Conservation (phyloP, 202 grass and related monocot species). For the Panicum virgatum region DNA sequence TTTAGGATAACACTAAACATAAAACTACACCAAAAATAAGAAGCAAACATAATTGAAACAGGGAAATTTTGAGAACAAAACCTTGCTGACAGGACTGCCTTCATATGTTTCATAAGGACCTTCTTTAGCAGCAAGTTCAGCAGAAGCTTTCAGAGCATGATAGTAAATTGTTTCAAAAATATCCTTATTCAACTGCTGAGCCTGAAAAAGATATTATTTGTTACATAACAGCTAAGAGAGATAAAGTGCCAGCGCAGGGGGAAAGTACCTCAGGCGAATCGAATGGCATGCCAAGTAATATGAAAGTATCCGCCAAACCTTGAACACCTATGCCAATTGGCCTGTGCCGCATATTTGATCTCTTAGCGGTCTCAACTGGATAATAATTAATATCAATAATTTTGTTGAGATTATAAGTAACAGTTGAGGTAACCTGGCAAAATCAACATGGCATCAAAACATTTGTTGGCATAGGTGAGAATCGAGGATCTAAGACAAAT, state of each 20-base stretch:
- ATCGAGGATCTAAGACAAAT: slow-evolving; percentile 1
- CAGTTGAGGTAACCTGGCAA: slow-evolving; percentile 81
- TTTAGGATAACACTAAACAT: neutral
- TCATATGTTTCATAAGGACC: slow-evolving; percentile 93
- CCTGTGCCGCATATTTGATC: slow-evolving; percentile 85
- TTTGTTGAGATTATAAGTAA: slow-evolving; percentile 91
- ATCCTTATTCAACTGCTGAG: slow-evolving; percentile 88
- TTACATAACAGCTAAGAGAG: slow-evolving; percentile 27
- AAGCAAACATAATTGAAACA: neutral
- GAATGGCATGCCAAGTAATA: slow-evolving; percentile 98
- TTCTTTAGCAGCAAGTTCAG: slow-evolving; percentile 78
- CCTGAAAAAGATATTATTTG: slow-evolving; percentile 53
- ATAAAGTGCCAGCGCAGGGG: neutral
- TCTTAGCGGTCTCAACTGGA: slow-evolving; percentile 88
- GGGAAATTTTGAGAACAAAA: slow-evolving; percentile 28
- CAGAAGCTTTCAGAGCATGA: slow-evolving; percentile 82
- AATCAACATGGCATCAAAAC: slow-evolving; percentile 33
- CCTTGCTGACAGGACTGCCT: slow-evolving; percentile 95
- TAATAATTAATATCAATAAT: slow-evolving; percentile 98
- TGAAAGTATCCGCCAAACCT: slow-evolving; percentile 95
- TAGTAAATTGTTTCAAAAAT: slow-evolving; percentile 97
- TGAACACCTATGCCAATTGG: slow-evolving; percentile 98
- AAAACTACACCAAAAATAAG: neutral
- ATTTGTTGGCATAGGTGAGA: neutral
- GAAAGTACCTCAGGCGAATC: slow-evolving; percentile 82